These are phyloP conservation scores for Aspergillus taichungensis DNA, from an alignment of 495 filamentous ascomycete genomes.

Conservation along the genomic window DNA sequence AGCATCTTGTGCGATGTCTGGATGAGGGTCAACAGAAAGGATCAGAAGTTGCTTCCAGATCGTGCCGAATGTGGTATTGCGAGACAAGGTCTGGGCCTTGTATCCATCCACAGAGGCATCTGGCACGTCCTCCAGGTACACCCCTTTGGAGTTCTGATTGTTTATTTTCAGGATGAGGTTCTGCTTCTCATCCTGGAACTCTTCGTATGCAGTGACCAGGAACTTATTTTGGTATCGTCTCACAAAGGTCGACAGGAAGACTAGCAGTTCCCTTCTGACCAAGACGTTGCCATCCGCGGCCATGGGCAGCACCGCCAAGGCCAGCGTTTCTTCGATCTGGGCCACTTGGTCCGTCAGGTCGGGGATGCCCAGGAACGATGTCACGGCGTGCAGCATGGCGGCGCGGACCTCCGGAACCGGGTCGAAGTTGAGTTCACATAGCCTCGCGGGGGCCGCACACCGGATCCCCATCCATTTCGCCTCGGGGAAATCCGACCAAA, in stretches of 20 bases:
- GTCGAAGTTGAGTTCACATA: slow-evolving; percentile 77
- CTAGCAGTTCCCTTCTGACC: slow-evolving; percentile 83
- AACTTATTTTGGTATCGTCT: slow-evolving; percentile 89
- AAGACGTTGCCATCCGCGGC: slow-evolving; percentile 84
- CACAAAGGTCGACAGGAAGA: slow-evolving; percentile 90
- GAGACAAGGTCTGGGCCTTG: slow-evolving; percentile 47
- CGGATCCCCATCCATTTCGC: slow-evolving; percentile 92
- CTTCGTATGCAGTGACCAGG: slow-evolving; percentile 83
- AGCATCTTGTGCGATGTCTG: slow-evolving; percentile 81
- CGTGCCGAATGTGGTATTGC: slow-evolving; percentile 80
- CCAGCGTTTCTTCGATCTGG: slow-evolving; percentile 79
- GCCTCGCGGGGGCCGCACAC: slow-evolving; percentile 64
- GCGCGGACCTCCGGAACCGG: slow-evolving; percentile 90
- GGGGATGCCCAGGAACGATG: slow-evolving; percentile 85
- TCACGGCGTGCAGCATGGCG: slow-evolving; percentile 86
- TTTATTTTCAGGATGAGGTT: slow-evolving; percentile 43
- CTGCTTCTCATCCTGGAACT: slow-evolving; percentile 76
- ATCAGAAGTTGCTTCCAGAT: slow-evolving; percentile 91
- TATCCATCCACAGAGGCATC: slow-evolving; percentile 4
- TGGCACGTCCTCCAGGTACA: slow-evolving; percentile 7
- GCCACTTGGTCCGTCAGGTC: slow-evolving; percentile 88
- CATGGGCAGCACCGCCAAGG: slow-evolving; percentile 77
- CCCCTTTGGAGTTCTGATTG: slow-evolving; percentile 15
- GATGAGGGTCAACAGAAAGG: slow-evolving; percentile 87
- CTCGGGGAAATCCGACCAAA: slow-evolving; percentile 84